Percentiles rank a stretch among this genome's conserved stretches.
These are phyloP conservation scores for Xylaria venustula DNA, from an alignment of 495 filamentous ascomycete species.

Conservation along the genomic window DNA sequence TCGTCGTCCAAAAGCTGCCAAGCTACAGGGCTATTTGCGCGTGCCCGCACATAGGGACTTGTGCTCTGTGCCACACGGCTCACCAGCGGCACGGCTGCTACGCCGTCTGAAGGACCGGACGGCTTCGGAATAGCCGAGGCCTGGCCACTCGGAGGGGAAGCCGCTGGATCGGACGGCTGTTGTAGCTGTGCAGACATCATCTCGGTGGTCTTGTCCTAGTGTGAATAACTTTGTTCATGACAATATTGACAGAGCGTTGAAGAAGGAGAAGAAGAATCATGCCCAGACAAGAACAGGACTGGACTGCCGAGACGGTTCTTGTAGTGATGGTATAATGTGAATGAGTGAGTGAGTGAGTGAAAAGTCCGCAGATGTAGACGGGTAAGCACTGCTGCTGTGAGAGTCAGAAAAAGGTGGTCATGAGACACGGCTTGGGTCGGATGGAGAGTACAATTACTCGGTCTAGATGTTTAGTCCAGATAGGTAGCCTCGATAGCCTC, in stretches of 20 bases:
- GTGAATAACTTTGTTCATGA: not conserved
- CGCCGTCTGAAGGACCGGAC: not conserved
- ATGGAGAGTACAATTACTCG: too few species aligned
- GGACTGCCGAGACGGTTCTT: not conserved
- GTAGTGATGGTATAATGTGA: too few species aligned
- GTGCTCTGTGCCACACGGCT: slow-evolving; percentile 73
- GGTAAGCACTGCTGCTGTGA: too few species aligned
- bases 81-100: slow-evolving; percentile 39
- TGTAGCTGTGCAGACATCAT: slow-evolving; percentile 39
- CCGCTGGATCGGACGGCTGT: slow-evolving; percentile 13
- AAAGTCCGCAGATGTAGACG: too few species aligned
- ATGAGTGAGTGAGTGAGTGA: too few species aligned
- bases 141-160: slow-evolving; percentile 5
- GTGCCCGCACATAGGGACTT: slow-evolving; percentile 81
- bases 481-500: too few species aligned
- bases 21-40: slow-evolving; percentile 82
- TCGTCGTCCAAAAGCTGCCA: slow-evolving; percentile 90
- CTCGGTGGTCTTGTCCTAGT: slow-evolving; percentile 8
- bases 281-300: not conserved
- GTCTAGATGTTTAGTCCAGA: too few species aligned
- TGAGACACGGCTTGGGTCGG: not conserved
- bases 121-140: not conserved
- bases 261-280: not conserved
- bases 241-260: not conserved
- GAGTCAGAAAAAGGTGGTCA: not conserved